phyloP scores from a whole-genome alignment of 1,284 basidiomycete species.

The Hymenochaete sp. region DNA sequence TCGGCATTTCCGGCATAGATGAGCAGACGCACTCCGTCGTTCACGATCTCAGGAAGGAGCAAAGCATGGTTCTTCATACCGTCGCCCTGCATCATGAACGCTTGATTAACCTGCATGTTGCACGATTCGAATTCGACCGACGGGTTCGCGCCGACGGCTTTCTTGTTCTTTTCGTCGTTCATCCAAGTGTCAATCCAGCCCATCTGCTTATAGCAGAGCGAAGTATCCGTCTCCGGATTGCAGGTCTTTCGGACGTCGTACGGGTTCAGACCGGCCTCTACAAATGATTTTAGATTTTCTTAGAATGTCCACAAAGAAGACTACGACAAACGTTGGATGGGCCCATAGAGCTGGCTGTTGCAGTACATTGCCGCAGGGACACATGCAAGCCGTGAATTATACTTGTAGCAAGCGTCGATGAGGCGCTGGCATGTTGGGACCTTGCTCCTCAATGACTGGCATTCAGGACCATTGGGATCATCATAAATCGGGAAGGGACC shows the following conservation, averaged over 20 bases:
- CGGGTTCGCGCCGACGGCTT: slow-evolving; percentile 64
- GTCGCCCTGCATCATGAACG: slow-evolving; percentile 68
- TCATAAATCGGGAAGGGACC: slow-evolving; percentile 68
- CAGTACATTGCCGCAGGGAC: slow-evolving; percentile 57
- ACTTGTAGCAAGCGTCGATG: slow-evolving; percentile 56
- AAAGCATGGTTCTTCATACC: slow-evolving; percentile 69
- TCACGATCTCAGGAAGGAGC: slow-evolving; percentile 67
- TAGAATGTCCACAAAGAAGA: slow-evolving; percentile 21
- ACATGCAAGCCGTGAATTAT: slow-evolving; percentile 48
- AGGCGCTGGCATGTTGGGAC: slow-evolving; percentile 65
- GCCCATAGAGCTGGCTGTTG: slow-evolving; percentile 46
- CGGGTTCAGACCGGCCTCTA: slow-evolving; percentile 45
- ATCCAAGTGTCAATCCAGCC: slow-evolving; percentile 74
- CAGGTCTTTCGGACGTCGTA: slow-evolving; percentile 84
- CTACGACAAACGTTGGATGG: slow-evolving; percentile 47
- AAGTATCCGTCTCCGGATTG: slow-evolving; percentile 57
- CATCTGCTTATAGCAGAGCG: slow-evolving; percentile 72
- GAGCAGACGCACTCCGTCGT: slow-evolving; percentile 67
- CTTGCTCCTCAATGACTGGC: slow-evolving; percentile 53
- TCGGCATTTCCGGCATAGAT: slow-evolving; percentile 79
- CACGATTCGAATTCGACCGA: slow-evolving; percentile 47
- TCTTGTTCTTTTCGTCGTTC: slow-evolving; percentile 64
- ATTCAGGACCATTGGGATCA: slow-evolving; percentile 61
- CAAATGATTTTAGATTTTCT: slow-evolving; percentile 19
- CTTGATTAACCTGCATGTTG: slow-evolving; percentile 58